phyloP scores from a whole-genome alignment of 495 filamentous ascomycete species.

The Daldinia concentrica region DNA sequence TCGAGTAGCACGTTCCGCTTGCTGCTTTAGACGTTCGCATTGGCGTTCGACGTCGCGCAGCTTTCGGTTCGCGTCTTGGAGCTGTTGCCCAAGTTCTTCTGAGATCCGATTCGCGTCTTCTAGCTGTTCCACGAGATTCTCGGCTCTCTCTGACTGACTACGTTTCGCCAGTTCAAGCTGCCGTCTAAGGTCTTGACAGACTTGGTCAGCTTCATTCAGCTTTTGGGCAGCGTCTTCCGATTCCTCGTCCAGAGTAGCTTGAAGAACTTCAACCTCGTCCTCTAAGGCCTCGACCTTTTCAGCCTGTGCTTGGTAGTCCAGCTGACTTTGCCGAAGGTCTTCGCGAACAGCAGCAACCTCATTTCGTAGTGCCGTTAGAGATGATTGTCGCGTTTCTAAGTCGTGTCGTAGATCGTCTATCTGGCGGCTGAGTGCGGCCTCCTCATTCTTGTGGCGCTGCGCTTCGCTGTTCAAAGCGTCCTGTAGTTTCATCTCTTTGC shows the following conservation, averaged over 20 bases:
- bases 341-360: slow-evolving; percentile 66
- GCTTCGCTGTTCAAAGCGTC: slow-evolving; percentile 62
- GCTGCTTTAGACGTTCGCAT: slow-evolving; percentile 54
- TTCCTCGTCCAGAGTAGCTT: slow-evolving; percentile 78
- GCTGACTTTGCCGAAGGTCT: slow-evolving; percentile 71
- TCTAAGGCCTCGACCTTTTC: slow-evolving; percentile 79
- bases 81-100: slow-evolving; percentile 68
- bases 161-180: slow-evolving; percentile 58
- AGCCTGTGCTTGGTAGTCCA: slow-evolving; percentile 68
- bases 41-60: slow-evolving; percentile 53
- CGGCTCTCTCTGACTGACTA: slow-evolving; percentile 51
- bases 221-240: slow-evolving; percentile 69
- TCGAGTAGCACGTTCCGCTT: slow-evolving; percentile 53
- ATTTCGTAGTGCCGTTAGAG: slow-evolving; percentile 54
- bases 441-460: slow-evolving; percentile 55
- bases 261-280: slow-evolving; percentile 81
- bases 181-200: slow-evolving; percentile 60
- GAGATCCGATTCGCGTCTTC: slow-evolving; percentile 76
- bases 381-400: slow-evolving; percentile 54
- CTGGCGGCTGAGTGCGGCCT: slow-evolving; percentile 51
- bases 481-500: slow-evolving; percentile 71
- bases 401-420: slow-evolving; percentile 58
- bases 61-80: slow-evolving; percentile 52
- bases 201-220: slow-evolving; percentile 55
- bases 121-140: slow-evolving; percentile 72